Evolutionary conservation across 192 early-diverging fungal genomes (phyloP), one percentile per base, ranked within the genome.

Genomic region (Jimgerdemannia lactiflua): DNA sequence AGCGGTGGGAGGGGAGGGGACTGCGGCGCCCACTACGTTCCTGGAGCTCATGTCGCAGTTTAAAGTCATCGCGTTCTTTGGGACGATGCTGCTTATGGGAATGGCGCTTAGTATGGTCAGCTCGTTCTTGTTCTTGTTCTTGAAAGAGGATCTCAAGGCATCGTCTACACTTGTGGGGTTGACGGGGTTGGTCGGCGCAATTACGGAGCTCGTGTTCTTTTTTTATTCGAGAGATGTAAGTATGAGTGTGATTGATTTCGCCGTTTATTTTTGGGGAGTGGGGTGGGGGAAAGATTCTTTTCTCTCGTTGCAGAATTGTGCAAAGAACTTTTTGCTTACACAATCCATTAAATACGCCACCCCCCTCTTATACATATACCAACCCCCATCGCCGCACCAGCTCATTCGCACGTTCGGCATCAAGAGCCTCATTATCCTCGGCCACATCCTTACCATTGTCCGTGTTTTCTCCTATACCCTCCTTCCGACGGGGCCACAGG

Each of bases 21-120:
- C 73, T 11, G 42, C 67, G 2, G 42, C 74, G 65, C 76, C 84
- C 9, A 80, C 77, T 3, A 78, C 84, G 3, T 64, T 80, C 4
- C 20, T 79, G 2, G 73, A 80, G 42, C 65, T 85, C 42, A 39
- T 85, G 4, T 78, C 63, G 39, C 77, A 79, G 17, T 79, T 77
- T 10, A 41, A 73, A 17, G 84, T 85, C 1, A 75, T 74, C 20
- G 49, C 78, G 4, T 83, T 85, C 69, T 83, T 83, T 44, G 9
- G 75, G 4, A 82, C 78, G 18, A 85, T 85, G 84, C 77, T 85
- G 77, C 42, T 85, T n/a, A 85, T 85, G 84, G 84, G 84, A 3
- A 75, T 75, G 17, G 76, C 84, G 8, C 70, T 85, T 14, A 78
- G 79, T 49, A 85, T 85, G 82, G 77, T 82, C 3, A 65, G 80